Evolutionary conservation across 2,329 filamentous ascomycete genomes (phyloP).

Genomic region (Beauveria bassiana): DNA sequence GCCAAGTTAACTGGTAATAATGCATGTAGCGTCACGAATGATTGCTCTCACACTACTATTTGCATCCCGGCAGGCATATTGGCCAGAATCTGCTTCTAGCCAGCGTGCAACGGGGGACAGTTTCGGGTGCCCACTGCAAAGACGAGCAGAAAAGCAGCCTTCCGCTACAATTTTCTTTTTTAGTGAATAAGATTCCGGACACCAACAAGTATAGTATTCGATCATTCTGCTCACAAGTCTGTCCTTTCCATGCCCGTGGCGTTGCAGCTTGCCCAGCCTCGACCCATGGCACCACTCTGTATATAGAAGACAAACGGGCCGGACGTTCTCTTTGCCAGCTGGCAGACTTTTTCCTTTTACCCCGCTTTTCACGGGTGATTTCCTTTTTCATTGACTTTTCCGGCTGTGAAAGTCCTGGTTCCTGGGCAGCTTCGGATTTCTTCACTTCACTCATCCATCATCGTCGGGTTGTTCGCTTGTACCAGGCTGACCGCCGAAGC

Average conservation of each 20-base stretch:
- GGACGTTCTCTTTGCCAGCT: slow-evolving; percentile 7
- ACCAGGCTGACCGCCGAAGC: not conserved
- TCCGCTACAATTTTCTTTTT: not conserved
- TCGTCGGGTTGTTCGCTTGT: not conserved
- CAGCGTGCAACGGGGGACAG: not conserved
- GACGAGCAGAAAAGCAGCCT: not conserved
- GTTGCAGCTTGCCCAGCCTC: not conserved
- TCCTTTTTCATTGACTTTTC: not conserved
- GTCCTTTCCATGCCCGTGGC: not conserved
- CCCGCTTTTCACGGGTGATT: not conserved
- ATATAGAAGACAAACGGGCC: not conserved
- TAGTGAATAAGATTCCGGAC: not conserved
- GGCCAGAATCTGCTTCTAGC: too few species aligned
- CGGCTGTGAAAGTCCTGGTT: not conserved
- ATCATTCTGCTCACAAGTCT: not conserved
- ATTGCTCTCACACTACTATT: too few species aligned
- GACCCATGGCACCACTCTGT: not conserved
- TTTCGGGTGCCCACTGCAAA: not conserved
- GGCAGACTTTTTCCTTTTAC: not conserved
- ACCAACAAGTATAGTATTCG: not conserved
- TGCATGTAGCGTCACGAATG: too few species aligned
- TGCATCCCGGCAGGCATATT: too few species aligned
- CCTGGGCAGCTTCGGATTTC: not conserved
- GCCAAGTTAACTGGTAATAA: not conserved
- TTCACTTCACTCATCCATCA: not conserved